These are phyloP conservation scores for Neurospora sp. DNA, from an alignment of 495 filamentous ascomycete species.

Conservation along the genomic window DNA sequence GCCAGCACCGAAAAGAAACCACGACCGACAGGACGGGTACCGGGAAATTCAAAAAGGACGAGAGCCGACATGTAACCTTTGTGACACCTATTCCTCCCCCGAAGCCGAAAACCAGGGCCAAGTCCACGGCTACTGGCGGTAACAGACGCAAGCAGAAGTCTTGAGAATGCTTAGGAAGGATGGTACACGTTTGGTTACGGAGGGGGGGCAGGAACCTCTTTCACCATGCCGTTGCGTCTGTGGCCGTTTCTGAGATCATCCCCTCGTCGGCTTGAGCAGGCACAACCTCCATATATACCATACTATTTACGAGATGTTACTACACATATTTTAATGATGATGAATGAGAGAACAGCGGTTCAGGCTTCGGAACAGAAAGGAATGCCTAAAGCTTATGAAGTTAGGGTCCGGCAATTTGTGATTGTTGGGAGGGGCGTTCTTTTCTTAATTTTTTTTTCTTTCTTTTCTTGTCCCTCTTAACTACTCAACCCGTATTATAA, in stretches of 20 bases:
- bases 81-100: conserved; percentile 29
- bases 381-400: not conserved
- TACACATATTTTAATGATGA: not conserved
- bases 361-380: not conserved
- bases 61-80: conserved; percentile 36
- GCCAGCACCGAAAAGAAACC: conserved; percentile 17
- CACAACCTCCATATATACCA: not conserved
- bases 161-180: not conserved
- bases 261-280: not conserved
- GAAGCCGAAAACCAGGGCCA: conserved; percentile 18
- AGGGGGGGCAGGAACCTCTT: not conserved
- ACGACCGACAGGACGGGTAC: conserved; percentile 5
- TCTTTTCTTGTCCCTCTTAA: not conserved
- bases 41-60: conserved; percentile 33
- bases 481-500: not conserved
- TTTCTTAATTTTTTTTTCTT: not conserved
- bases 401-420: not conserved
- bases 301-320: not conserved
- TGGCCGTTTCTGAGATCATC: not conserved
- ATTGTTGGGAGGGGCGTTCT: not conserved
- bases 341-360: conserved; percentile 7
- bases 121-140: not conserved
- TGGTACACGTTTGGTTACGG: not conserved
- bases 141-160: conserved; percentile 22
- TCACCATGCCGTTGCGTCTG: not conserved